These are phyloP conservation scores for Penicillium paxilli DNA, from an alignment of 495 filamentous ascomycete genomes.

Conservation along the genomic window DNA sequence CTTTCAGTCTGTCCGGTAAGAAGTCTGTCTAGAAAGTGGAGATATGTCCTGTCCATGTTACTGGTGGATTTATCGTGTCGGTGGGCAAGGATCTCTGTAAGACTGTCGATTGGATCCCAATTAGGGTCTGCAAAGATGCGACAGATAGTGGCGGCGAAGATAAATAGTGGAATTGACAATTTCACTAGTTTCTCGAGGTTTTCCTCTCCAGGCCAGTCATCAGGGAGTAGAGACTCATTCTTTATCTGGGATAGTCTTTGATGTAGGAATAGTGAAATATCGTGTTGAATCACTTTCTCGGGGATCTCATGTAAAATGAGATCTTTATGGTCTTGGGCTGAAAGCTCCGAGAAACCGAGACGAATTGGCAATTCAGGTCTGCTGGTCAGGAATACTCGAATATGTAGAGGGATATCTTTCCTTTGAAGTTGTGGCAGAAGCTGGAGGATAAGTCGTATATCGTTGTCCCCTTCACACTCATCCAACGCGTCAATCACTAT, in stretches of 20 bases:
- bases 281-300: conserved; percentile 14
- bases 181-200: background rate
- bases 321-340: conserved; percentile 15
- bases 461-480: conserved; percentile 45
- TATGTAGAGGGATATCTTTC: conserved; percentile 2
- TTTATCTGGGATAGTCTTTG: background rate
- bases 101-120: background rate
- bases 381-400: conserved; percentile 38
- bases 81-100: background rate
- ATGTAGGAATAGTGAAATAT: background rate
- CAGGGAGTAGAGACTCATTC: background rate
- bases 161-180: background rate
- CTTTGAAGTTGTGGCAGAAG: conserved; percentile 22
- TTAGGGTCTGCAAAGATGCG: background rate
- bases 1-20: background rate
- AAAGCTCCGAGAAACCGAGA: conserved; percentile 23
- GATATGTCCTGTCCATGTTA: background rate
- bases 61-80: background rate
- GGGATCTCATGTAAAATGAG: conserved; percentile 24
- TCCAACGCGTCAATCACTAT: conserved; percentile 55
- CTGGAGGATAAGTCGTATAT: conserved; percentile 37
- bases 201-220: background rate
- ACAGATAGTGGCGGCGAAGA: background rate
- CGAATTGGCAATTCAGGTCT: conserved; percentile 47
- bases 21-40: background rate